phyloP scores from a whole-genome alignment of 768 basidiomycete species.

The Lepiota brunneoincarnata region DNA sequence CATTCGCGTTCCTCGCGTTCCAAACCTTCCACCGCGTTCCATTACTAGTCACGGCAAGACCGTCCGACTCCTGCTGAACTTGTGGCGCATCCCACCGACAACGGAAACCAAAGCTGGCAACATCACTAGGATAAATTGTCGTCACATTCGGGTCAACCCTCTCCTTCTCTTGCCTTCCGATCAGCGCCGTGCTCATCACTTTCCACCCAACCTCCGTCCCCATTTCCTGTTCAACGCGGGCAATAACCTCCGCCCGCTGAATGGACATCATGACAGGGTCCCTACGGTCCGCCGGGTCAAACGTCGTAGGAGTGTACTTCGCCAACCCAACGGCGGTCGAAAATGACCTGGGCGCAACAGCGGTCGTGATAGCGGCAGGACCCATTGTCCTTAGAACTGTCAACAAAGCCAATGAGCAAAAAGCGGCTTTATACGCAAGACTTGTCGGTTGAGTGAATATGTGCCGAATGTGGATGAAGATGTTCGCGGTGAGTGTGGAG shows the following conservation, averaged over 20 bases:
- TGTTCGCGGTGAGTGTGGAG: constrained; percentile 1
- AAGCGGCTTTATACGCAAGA: constrained; percentile 1
- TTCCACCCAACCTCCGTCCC: not conserved
- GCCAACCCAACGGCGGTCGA: not conserved
- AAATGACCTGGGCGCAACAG: not conserved
- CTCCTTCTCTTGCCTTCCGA: constrained; percentile 8
- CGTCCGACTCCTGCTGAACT: not conserved
- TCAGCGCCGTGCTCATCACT: not conserved
- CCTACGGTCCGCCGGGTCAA: not conserved
- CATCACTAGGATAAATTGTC: not conserved
- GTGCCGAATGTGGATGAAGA: constrained; percentile 4
- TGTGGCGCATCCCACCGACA: not conserved
- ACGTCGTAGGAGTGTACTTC: constrained; percentile 3
- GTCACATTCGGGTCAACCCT: not conserved
- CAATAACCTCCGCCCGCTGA: constrained; percentile 2
- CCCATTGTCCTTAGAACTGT: constrained; percentile 5
- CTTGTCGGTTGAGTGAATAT: not conserved
- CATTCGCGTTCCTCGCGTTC: not conserved
- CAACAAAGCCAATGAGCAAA: not conserved
- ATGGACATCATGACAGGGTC: constrained; percentile 4
- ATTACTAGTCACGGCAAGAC: not conserved
- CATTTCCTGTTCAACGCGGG: constrained; percentile 2
- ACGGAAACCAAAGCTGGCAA: not conserved
- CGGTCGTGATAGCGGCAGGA: constrained; percentile 3
- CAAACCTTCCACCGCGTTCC: constrained; percentile 5